Percentiles rank a stretch among this genome's conserved stretches.
Evolutionary conservation across 805 yeast genomes (phyloP).

Genomic region (Lipomyces japonicus): DNA sequence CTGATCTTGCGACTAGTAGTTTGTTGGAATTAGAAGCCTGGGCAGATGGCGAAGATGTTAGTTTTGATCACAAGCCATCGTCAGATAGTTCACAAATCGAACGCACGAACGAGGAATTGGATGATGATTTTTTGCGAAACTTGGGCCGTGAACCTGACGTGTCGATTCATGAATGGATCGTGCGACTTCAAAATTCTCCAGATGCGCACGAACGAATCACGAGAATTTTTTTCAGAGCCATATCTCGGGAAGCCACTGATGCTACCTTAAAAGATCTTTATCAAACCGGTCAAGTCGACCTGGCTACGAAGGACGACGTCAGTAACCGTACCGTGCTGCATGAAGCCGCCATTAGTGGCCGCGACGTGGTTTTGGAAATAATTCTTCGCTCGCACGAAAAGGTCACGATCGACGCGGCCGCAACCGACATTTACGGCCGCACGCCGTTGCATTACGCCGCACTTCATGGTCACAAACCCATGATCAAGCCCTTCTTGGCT

Average conservation of each 20-base stretch:
- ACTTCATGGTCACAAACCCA: conserved; percentile 45
- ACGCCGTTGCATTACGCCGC: conserved; percentile 87
- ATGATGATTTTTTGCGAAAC: conserved; percentile 19
- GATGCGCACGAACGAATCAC: conserved; percentile 52
- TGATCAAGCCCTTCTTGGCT: conserved; percentile 45
- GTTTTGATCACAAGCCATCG: conserved; percentile 32
- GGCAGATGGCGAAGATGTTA: conserved; percentile 49
- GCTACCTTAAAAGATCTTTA: conserved; percentile 50
- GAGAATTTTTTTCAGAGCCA: conserved; percentile 66
- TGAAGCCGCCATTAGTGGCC: conserved; percentile 46
- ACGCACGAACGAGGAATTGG: conserved; percentile 27
- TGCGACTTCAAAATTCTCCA: conserved; percentile 42
- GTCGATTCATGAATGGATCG: conserved; percentile 46
- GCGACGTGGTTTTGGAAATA: conserved; percentile 35
- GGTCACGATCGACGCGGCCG: conserved; percentile 30
- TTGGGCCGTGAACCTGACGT: conserved; percentile 33
- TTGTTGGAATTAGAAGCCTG: conserved; percentile 72
- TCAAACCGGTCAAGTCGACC: conserved; percentile 52
- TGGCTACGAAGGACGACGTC: conserved; percentile 64
- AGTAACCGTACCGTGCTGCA: conserved; percentile 74
- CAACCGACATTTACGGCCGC: conserved; percentile 51
- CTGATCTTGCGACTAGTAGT: conserved; percentile 54
- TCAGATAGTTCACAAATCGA: conserved; percentile 25
- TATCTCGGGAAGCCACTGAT: conserved; percentile 64
- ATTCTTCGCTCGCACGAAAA: conserved; percentile 29